Evolutionary conservation across 2,329 filamentous ascomycete species (phyloP), one percentile per base, ranked within the genome.

Genomic region (Aureobasidium vineae): DNA sequence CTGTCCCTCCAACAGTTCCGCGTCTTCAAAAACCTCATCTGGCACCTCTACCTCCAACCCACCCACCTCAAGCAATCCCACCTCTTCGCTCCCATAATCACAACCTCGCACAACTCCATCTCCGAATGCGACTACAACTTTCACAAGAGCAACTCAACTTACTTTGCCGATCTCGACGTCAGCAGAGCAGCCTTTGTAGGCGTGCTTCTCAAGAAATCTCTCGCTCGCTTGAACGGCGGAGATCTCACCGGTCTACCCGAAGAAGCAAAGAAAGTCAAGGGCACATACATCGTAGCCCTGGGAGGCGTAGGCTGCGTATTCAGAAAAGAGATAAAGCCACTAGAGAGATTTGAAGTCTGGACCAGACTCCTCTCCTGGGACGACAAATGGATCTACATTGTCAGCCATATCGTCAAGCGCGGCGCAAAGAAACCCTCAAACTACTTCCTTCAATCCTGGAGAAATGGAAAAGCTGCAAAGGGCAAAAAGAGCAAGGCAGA

Each of bases 41-140:
- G 81, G 72, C 81, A 83, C 10, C 71, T 83, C 49, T 80, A 81
- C 71, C 68, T 81, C 64, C 76, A 79, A 63, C 77, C 77, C 0
- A 78, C 76, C 1, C 73, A 74, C 1, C 76, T 81, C 26, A 74
- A 75, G 53, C 84, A 87, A 1, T 82, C 86, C 68, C 85, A 88
- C 47, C 85, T 95, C 70, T 95, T 94, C 80, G 85, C 87, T 57
- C 88, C 90, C 56, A 79, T 90, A 61, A 86, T 90, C 67, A 86
- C 88, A 19, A 80, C 82, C 45, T 86, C 88, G 7, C 86, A 87
- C 73, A 85, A 89, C 16, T 85, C 90, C 0, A 79, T 90, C 64
- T 83, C 90, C 71, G 92, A 96, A 78, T 91, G 88, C 72, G 93
- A 97, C 79, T 92, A 92, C 80, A 94, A 95, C 79, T 74, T 92